Conservation (phyloP, 2,329 filamentous ascomycete genomes). For the Akanthomyces lecanii region DNA sequence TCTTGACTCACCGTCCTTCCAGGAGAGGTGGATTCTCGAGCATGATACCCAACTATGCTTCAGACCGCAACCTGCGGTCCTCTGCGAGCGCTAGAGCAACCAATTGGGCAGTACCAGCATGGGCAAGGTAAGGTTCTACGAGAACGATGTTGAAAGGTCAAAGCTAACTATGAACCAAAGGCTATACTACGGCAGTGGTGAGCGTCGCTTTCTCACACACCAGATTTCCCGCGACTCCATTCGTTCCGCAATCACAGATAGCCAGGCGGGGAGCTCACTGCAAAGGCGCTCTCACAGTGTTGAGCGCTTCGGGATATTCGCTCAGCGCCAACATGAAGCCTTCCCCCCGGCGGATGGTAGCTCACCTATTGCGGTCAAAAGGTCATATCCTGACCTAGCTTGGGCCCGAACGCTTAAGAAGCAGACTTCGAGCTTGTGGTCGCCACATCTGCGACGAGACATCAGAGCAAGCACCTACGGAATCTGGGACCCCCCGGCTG, state of each 20-base stretch:
- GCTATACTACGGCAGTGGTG: constrained; percentile 68
- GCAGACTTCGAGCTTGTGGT: constrained; percentile 63
- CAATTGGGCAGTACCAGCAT: constrained; percentile 47
- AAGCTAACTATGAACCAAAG: constrained; percentile 30
- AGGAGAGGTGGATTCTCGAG: constrained; percentile 46
- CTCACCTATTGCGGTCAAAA: not conserved
- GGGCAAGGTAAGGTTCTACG: constrained; percentile 43
- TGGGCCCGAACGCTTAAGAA: constrained; percentile 34
- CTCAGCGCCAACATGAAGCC: constrained; percentile 40
- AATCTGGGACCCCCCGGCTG: constrained; percentile 69
- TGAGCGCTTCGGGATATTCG: constrained; percentile 45
- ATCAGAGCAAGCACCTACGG: constrained; percentile 54
- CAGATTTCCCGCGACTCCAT: constrained; percentile 43
- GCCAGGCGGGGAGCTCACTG: constrained; percentile 43
- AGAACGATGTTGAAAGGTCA: not conserved
- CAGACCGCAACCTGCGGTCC: constrained; percentile 51
- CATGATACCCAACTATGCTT: constrained; percentile 45
- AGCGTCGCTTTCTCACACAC: constrained; percentile 47
- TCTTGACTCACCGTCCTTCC: constrained; percentile 47
- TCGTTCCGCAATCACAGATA: constrained; percentile 44
- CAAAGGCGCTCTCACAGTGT: constrained; percentile 46
- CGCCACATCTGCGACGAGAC: constrained; percentile 66
- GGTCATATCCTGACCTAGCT: constrained; percentile 8
- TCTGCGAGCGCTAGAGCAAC: constrained; percentile 45
- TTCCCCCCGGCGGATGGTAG: constrained; percentile 20